phyloP scores from a whole-genome alignment of 139 green algal genomes.

The Tetraselmis chui region DNA sequence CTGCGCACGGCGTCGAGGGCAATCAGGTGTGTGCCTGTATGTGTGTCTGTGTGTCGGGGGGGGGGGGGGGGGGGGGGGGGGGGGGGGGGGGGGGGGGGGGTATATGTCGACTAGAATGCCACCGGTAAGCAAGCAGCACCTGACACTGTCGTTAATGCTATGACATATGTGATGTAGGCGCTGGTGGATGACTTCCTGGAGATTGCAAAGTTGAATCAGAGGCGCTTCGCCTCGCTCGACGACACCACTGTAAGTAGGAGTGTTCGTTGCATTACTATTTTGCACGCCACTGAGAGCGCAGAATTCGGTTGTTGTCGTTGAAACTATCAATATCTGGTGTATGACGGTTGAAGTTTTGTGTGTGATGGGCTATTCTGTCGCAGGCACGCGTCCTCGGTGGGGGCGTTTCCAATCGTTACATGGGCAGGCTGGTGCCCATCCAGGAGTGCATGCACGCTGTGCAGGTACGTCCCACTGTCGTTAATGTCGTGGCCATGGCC shows the following conservation, averaged over 20 bases:
- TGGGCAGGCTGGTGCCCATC: constrained; percentile 1
- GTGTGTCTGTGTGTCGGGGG: background rate
- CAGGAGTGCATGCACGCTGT: background rate
- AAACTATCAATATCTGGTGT: too few relatives aligned
- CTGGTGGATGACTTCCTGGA: constrained; percentile 6
- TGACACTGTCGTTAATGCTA: too few relatives aligned
- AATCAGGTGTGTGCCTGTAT: background rate
- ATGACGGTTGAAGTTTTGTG: too few relatives aligned
- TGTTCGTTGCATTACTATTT: too few relatives aligned
- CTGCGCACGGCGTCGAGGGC: constrained; percentile 1
- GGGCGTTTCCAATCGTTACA: constrained; percentile 4
- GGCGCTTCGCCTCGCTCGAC: background rate
- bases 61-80: too few relatives aligned
- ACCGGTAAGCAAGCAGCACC: too few relatives aligned
- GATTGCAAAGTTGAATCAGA: background rate
- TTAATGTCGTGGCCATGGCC: too few relatives aligned
- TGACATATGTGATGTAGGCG: too few relatives aligned
- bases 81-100: too few relatives aligned
- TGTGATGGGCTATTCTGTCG: background rate
- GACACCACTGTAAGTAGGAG: constrained; percentile 2
- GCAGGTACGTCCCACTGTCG: background rate
- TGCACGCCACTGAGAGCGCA: too few relatives aligned
- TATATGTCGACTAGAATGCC: too few relatives aligned
- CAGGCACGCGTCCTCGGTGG: constrained; percentile 7
- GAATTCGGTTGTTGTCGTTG: too few relatives aligned